phyloP scores from a whole-genome alignment of 2,329 filamentous ascomycete genomes.

The Calonectria fujianensis region DNA sequence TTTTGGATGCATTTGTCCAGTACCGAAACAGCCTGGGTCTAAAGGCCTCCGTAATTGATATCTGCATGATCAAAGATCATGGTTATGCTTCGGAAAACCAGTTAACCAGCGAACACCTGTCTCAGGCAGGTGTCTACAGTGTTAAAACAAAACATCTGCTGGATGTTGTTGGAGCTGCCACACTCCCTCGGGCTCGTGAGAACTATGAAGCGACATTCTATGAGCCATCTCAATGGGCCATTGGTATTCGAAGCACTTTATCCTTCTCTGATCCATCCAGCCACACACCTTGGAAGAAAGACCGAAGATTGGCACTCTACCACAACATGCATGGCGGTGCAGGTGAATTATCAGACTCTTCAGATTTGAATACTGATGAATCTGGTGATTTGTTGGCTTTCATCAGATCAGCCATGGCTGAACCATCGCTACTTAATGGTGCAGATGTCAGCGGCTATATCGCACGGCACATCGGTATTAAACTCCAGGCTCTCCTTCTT shows the following conservation, averaged over 20 bases:
- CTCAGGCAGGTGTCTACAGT: conserved; percentile 11
- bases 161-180: not conserved
- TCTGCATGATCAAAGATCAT: conserved; percentile 35
- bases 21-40: conserved; percentile 36
- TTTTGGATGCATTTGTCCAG: conserved; percentile 41
- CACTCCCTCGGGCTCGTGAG: not conserved
- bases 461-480: conserved; percentile 32
- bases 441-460: conserved; percentile 9
- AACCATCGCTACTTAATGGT: not conserved
- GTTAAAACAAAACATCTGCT: conserved; percentile 34
- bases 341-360: not conserved
- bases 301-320: conserved; percentile 41
- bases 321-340: conserved; percentile 22
- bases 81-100: conserved; percentile 41
- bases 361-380: not conserved
- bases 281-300: conserved; percentile 35
- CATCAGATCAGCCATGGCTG: not conserved
- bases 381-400: conserved; percentile 21
- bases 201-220: not conserved
- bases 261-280: conserved; percentile 37
- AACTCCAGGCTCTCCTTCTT: conserved; percentile 41
- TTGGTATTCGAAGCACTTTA: conserved; percentile 33
- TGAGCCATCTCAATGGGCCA: conserved; percentile 26
- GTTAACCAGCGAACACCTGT: not conserved
- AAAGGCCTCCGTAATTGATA: conserved; percentile 35